phyloP scores from a whole-genome alignment of 257 asterid species.

The Galeopsis tetrahit region DNA sequence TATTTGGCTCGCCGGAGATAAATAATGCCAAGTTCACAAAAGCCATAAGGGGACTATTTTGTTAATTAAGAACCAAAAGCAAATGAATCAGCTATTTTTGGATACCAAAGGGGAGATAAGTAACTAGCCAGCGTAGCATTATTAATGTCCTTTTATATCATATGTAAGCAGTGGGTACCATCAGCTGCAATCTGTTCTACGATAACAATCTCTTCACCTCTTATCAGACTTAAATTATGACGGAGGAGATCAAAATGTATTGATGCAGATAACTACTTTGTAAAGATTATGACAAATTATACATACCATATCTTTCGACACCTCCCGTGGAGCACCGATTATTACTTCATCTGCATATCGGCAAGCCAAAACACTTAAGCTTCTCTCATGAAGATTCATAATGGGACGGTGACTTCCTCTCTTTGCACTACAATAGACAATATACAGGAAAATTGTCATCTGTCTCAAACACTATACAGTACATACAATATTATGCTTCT shows the following conservation, averaged over 20 bases:
- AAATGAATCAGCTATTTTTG: conserved; percentile 15
- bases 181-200: conserved; percentile 3
- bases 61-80: conserved; percentile 13
- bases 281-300: conserved; percentile 18
- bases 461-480: conserved; percentile 20
- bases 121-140: neutral
- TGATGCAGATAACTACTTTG: conserved; percentile 8
- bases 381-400: conserved; percentile 99
- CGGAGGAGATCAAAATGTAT: conserved; percentile 19
- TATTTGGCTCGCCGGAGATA: neutral
- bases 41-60: conserved; percentile 9
- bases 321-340: conserved; percentile 99
- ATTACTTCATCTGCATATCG: conserved; percentile 95
- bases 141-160: neutral
- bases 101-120: conserved; percentile 11
- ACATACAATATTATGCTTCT: neutral
- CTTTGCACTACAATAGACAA: conserved; percentile 61
- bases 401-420: conserved; percentile 99
- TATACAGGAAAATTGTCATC: conserved; percentile 24
- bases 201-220: conserved; percentile 19
- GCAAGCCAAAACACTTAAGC: conserved; percentile 98
- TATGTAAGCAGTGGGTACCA: neutral
- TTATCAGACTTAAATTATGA: conserved; percentile 21
- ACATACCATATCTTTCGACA: conserved; percentile 92
- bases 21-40: neutral